Percentiles rank a stretch among this genome's conserved stretches.
Evolutionary conservation across 768 basidiomycete species (phyloP).

Genomic region (Lactarius hatsudake): DNA sequence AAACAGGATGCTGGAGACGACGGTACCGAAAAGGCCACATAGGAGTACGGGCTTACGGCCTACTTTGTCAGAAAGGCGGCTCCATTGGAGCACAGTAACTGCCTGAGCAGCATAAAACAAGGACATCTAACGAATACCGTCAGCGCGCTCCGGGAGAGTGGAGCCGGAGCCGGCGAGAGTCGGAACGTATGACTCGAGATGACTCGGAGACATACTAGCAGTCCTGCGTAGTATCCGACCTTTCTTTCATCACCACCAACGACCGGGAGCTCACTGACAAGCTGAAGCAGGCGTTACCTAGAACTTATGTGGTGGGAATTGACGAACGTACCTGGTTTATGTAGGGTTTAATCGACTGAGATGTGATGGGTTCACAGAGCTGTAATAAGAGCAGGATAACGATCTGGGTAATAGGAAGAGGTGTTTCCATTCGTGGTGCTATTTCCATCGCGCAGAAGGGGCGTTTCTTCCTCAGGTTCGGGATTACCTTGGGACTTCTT

Average conservation of each 20-base stretch:
- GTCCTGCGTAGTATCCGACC: conserved; percentile 49
- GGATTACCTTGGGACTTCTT: neutral
- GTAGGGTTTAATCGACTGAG: no score
- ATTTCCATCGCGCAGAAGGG: neutral
- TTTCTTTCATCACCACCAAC: conserved; percentile 43
- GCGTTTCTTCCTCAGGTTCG: neutral
- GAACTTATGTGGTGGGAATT: no score
- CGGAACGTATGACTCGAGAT: no score
- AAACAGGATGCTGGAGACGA: conserved; percentile 36
- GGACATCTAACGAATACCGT: conserved; percentile 37
- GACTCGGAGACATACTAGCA: conserved; percentile 39
- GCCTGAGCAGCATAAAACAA: conserved; percentile 48
- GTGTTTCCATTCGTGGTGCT: neutral
- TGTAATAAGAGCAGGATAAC: neutral
- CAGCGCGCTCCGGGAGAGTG: neutral
- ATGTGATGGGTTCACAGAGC: no score
- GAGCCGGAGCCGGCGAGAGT: no score
- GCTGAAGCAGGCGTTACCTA: conserved; percentile 31
- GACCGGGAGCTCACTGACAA: conserved; percentile 42
- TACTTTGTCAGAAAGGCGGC: conserved; percentile 45
- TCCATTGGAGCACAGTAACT: conserved; percentile 47
- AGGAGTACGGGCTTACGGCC: conserved; percentile 51
- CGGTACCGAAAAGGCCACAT: conserved; percentile 35
- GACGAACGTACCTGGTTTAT: no score
- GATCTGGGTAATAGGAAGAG: neutral